Conservation (phyloP, 176 grass and related monocot genomes). For the Triticum dicoccoides region DNA sequence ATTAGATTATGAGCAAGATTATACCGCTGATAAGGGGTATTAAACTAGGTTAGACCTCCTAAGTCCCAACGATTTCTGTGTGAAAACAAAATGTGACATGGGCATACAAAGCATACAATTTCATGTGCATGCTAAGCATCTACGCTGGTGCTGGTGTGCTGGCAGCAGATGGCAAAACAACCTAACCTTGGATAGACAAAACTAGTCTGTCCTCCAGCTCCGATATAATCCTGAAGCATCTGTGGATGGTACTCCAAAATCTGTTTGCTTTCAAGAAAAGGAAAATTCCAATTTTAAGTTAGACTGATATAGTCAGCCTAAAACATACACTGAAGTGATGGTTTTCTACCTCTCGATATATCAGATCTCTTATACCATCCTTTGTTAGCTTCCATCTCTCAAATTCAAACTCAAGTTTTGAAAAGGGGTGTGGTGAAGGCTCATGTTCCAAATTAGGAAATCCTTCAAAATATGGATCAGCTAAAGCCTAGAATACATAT, state of each 20-base stretch:
- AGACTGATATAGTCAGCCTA: conserved; percentile 1
- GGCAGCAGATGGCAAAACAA: not conserved
- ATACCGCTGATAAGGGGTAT: not conserved
- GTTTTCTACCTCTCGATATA: conserved; percentile 82
- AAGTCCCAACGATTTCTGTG: not conserved
- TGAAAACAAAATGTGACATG: not conserved
- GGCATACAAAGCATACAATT: not conserved
- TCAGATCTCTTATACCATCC: conserved; percentile 77
- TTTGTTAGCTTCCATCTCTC: conserved; percentile 81
- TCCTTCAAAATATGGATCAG: conserved; percentile 86
- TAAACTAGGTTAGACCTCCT: conserved; percentile 19
- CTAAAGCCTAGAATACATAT: conserved; percentile 62
- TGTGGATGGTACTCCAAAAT: conserved; percentile 96
- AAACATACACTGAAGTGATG: conserved; percentile 21
- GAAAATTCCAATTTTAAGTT: conserved; percentile 15
- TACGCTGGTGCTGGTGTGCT: not conserved
- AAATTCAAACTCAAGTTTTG: conserved; percentile 91
- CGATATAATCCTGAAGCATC: conserved; percentile 80
- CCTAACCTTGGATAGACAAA: conserved; percentile 93
- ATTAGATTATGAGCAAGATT: conserved; percentile 22
- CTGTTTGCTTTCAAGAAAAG: conserved; percentile 71
- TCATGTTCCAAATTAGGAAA: conserved; percentile 64
- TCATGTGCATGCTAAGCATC: not conserved
- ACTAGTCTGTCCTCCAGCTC: conserved; percentile 67
- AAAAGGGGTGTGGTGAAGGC: conserved; percentile 63